Evolutionary conservation across 305 asterid species (phyloP).

Genomic region (Stenogyne calaminthoides): DNA sequence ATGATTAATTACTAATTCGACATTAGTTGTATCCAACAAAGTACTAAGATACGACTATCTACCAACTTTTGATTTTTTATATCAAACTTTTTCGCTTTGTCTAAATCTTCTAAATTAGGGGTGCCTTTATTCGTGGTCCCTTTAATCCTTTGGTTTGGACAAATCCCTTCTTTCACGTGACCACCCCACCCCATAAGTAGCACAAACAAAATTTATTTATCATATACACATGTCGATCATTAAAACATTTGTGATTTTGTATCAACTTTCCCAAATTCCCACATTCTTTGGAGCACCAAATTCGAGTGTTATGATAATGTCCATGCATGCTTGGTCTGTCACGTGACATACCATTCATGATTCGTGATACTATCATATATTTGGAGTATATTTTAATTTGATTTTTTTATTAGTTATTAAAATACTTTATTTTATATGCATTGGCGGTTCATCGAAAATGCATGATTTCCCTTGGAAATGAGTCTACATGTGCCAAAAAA

Average conservation of each 20-base stretch:
- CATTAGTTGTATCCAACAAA: conserved; percentile 12
- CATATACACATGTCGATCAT: too few relatives aligned
- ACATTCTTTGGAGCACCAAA: conserved; percentile 44
- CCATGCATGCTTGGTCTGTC: conserved; percentile 64
- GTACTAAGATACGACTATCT: conserved; percentile 22
- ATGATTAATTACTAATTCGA: background rate
- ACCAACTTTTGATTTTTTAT: conserved; percentile 39
- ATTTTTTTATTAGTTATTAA: background rate
- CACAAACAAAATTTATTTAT: background rate
- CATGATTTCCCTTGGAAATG: background rate
- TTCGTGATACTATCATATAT: background rate
- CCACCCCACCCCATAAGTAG: conserved; percentile 26
- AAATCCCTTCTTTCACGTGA: conserved; percentile 45
- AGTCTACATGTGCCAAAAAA: background rate
- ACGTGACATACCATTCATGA: conserved; percentile 37
- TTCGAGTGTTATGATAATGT: conserved; percentile 54
- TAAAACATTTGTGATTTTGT: conserved; percentile 17
- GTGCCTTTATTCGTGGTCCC: conserved; percentile 33
- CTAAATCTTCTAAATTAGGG: conserved; percentile 29
- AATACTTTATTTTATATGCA: background rate
- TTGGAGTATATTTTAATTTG: background rate
- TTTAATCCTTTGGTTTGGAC: conserved; percentile 25
- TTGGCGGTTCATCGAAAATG: background rate
- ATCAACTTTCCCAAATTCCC: conserved; percentile 51
- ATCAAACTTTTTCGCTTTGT: conserved; percentile 35